Percentiles rank a stretch among this genome's conserved stretches.
Evolutionary conservation across 2,329 filamentous ascomycete genomes (phyloP).

Genomic region (Curvularia verruculosa): DNA sequence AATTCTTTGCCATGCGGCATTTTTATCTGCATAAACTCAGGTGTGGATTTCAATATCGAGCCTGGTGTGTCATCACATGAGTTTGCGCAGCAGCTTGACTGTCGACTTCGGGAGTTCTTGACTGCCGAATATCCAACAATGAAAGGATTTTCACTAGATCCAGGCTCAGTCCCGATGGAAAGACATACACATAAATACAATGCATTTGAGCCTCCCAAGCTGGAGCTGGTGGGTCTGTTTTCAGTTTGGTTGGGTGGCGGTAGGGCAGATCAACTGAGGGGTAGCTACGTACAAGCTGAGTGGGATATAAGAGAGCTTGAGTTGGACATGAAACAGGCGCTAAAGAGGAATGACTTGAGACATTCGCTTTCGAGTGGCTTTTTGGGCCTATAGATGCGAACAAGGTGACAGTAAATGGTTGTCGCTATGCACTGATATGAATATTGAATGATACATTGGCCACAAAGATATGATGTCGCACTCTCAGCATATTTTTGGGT

Average conservation of each 20-base stretch:
- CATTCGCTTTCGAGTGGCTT: background rate
- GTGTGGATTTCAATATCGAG: background rate
- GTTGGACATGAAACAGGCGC: background rate
- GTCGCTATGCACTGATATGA: too few relatives aligned
- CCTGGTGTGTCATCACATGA: background rate
- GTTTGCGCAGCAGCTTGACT: background rate
- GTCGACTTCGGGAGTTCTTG: background rate
- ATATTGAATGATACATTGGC: too few relatives aligned
- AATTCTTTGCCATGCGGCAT: constrained; percentile 1
- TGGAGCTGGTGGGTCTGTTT: background rate
- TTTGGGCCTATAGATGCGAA: too few relatives aligned
- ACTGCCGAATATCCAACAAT: background rate
- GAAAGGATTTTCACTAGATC: background rate
- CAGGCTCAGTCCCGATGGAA: background rate
- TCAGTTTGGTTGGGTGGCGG: constrained; percentile 2
- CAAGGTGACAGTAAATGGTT: too few relatives aligned
- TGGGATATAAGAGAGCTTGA: constrained; percentile 3
- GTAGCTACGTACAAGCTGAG: background rate
- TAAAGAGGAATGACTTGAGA: background rate
- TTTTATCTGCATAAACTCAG: constrained; percentile 1
- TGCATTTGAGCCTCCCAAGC: background rate
- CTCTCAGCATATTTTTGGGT: too few relatives aligned
- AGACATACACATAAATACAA: background rate
- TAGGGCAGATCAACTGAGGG: constrained; percentile 2
- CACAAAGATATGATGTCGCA: too few relatives aligned